Conservation (phyloP, 257 asterid genomes). For the Cynanchum wilfordii region DNA sequence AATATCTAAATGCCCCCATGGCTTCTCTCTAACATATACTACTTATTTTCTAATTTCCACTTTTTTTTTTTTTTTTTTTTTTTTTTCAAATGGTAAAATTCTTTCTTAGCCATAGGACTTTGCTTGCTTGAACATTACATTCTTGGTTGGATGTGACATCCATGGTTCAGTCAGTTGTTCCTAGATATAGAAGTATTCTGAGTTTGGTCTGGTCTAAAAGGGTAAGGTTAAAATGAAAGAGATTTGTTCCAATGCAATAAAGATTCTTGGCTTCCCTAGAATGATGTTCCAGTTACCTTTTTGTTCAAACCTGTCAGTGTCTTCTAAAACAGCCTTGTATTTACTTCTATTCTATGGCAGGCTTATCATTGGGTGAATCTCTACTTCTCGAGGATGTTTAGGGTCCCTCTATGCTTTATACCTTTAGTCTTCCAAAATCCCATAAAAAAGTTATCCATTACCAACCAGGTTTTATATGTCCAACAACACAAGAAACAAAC, state of each 20-base stretch:
- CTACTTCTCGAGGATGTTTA: conserved; percentile 41
- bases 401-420: conserved; percentile 45
- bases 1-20: neutral
- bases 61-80: too few species aligned
- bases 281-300: conserved; percentile 49
- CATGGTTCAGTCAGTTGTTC: neutral
- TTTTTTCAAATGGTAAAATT: too few species aligned
- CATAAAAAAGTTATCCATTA: conserved; percentile 17
- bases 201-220: conserved; percentile 38
- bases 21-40: conserved; percentile 1
- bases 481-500: conserved; percentile 9
- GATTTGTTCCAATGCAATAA: conserved; percentile 25
- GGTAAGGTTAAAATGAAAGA: conserved; percentile 39
- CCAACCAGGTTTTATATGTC: conserved; percentile 26
- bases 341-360: conserved; percentile 46
- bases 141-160: neutral
- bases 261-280: conserved; percentile 84
- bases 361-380: conserved; percentile 80
- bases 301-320: conserved; percentile 80
- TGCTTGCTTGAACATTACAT: too few species aligned
- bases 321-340: conserved; percentile 76
- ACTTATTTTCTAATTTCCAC: neutral
- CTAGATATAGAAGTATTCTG: neutral
- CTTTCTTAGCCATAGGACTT: too few species aligned
- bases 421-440: conserved; percentile 52